Base-by-base conservation (phyloP, 306 rosid species). In the Lathyrus oleraceus region DNA sequence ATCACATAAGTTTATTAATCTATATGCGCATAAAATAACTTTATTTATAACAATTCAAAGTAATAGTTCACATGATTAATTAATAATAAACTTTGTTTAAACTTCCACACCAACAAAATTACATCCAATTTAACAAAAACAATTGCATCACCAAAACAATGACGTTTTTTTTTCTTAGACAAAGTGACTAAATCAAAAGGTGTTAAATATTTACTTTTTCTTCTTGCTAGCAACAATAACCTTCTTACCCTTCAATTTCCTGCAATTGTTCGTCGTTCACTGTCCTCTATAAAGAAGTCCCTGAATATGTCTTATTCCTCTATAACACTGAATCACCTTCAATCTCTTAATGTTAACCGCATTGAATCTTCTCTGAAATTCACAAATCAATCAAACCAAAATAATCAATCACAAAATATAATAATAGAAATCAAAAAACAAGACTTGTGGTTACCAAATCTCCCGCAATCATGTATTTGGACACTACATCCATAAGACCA, bases 201-300 rank as follows among this genome's bases (percentile, higher is more conserved):
- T 28, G 32, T 6, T 28, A 20, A n/a, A 30, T 21, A 52, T 39
- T 21, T 77, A 70, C 81, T 76, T 79, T 67, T 91, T 91, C 78
- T 91, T 91, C 88, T 91, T 91, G 19, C 97, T 96, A 14, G 97
- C 84, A 87, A 91, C 85, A 39, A 96, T 74, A 63, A 91, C 88
- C 74, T 70, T 87, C 86, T 91, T 91, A 69, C 97, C 97, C 91
- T 91, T 91, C 88, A 93, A 84, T 61, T 96, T 93, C 77, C 97
- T 75, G 74, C 96, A 88, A 76, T 93, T 93, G 72, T 90, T 93
- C 88, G 90, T 93, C 17, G 97, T 90, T 56, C 91, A 87, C 74
- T 93, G 98, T 28, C 97, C 98, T 75, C 98, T 79, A 70, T 97
- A 93, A 3, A 97, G 98, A 68, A 93, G 81, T 8, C 98, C 96